Percentiles rank a stretch among this genome's conserved stretches.
Conservation (phyloP, 2,329 filamentous ascomycete genomes). For the Nigrograna mackinnonii region DNA sequence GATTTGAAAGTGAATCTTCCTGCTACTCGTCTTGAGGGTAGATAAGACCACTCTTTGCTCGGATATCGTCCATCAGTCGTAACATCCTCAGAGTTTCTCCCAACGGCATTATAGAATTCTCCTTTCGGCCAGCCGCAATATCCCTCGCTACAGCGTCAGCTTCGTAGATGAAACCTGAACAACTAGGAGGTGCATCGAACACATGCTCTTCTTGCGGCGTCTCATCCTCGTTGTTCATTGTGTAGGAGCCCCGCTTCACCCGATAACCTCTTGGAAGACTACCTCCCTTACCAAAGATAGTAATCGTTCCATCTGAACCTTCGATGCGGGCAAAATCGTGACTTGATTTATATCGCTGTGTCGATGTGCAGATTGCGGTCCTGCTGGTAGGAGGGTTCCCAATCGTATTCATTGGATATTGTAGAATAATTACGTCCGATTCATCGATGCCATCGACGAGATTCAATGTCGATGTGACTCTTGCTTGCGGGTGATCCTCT, state of each 20-base stretch:
- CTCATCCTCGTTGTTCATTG: constrained; percentile 43
- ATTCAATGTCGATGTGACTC: background rate
- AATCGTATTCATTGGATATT: too few relatives aligned
- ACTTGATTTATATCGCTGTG: background rate
- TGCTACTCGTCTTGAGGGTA: constrained; percentile 50
- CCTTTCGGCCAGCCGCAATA: constrained; percentile 76
- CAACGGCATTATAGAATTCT: constrained; percentile 60
- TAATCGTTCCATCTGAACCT: constrained; percentile 36
- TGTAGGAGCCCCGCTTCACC: constrained; percentile 17
- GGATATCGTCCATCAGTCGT: constrained; percentile 72
- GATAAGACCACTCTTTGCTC: constrained; percentile 59
- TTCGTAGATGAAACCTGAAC: constrained; percentile 76
- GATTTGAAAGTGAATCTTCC: too few relatives aligned
- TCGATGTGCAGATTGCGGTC: background rate
- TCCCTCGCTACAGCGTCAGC: constrained; percentile 74
- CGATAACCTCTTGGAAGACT: background rate
- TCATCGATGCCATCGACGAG: constrained; percentile 1
- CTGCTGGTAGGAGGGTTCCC: background rate
- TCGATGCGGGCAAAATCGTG: constrained; percentile 21
- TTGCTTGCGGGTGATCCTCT: background rate
- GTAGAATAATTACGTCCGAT: background rate
- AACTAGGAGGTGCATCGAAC: background rate
- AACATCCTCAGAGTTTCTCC: constrained; percentile 79
- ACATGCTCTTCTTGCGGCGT: constrained; percentile 54
- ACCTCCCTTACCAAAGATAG: constrained; percentile 45